Conservation (phyloP, 345 rosid genomes). For the Lumnitzera littorea region DNA sequence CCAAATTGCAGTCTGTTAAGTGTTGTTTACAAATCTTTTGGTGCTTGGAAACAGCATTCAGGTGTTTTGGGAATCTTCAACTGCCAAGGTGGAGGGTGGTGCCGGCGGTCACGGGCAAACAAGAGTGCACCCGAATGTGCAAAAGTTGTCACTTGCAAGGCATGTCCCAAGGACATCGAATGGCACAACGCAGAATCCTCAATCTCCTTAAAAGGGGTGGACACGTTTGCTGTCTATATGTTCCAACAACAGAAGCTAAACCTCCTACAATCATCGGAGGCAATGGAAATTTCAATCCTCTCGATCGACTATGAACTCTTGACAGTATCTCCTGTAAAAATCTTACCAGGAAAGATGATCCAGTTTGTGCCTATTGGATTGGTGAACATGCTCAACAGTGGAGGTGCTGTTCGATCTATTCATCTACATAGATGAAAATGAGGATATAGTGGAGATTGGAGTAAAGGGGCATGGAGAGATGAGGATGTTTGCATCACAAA, state of each 20-base stretch:
- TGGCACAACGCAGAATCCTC: slow-evolving; percentile 77
- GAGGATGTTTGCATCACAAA: slow-evolving; percentile 13
- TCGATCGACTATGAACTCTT: slow-evolving; percentile 79
- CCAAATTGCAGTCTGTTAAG: no score
- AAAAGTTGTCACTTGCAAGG: slow-evolving; percentile 39
- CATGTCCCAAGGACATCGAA: slow-evolving; percentile 54
- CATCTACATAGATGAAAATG: slow-evolving; percentile 2
- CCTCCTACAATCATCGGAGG: slow-evolving; percentile 40
- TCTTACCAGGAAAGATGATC: background rate
- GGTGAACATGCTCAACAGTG: slow-evolving; percentile 22
- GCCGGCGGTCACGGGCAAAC: slow-evolving; percentile 69
- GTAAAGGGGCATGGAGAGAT: slow-evolving; percentile 18
- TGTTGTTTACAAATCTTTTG: no score
- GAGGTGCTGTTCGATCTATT: slow-evolving; percentile 15
- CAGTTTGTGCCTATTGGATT: slow-evolving; percentile 22
- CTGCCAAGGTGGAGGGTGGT: slow-evolving; percentile 99
- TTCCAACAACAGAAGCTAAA: slow-evolving; percentile 57
- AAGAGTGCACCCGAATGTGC: slow-evolving; percentile 58
- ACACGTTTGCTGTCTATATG: slow-evolving; percentile 60
- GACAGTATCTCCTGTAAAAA: slow-evolving; percentile 57
- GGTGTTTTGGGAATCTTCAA: slow-evolving; percentile 60
- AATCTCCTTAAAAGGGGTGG: slow-evolving; percentile 48
- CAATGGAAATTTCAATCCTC: slow-evolving; percentile 49
- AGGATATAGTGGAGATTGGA: slow-evolving; percentile 9
- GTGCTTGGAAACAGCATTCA: no score